Evolutionary conservation across 345 rosid species (phyloP), one percentile per base, ranked within the genome.

Genomic region (Eutrema japonicum): DNA sequence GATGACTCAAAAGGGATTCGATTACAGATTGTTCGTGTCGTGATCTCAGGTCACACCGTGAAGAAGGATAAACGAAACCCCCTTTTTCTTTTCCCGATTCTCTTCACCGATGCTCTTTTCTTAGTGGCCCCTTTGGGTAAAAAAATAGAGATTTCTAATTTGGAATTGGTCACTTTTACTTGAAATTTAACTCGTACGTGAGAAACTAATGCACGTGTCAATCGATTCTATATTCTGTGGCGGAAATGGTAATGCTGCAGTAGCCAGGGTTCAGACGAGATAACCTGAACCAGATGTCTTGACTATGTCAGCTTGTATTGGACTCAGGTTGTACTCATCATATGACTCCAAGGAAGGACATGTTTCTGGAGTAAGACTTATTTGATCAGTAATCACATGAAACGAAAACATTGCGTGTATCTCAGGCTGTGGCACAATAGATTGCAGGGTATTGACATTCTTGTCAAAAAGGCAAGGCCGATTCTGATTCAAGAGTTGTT

Each of bases 1-100:
- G 59, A 14, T 35, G 36, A 50, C 30, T 14, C 57, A 12, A 46
- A 7, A 22, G 8, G 4, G 10, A 3, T 59, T 61, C 38, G 42
- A 36, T 6, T 63, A 3, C 16, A 30, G 53, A 40, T 50, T 16
- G 32, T 33, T 42, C n/a, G 71, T 49, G 45, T 73, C 1, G 66
- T 65, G 78, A 74, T 57, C 72, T 66, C 72, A 74, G 78, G 78
- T 74, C 66, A 48, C 78, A 58, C 67, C 67, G 32, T 7, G 26
- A 22, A 22, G 10, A 49, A 54, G 18, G 55, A 52, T 53, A 40
- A 30, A 33, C 22, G 22, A 38, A 49, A 8, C 30, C 0, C 3
- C 1, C 2, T 33, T 22, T 2, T 5, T 29, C 2, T 36, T 13
- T 22, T 22, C 26, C 26, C n/a, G 52, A 50, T 9, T 61, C 43